Evolutionary conservation across 768 basidiomycete species (phyloP), one percentile per base, ranked within the genome.

Genomic region (Saitozyma podzolica): DNA sequence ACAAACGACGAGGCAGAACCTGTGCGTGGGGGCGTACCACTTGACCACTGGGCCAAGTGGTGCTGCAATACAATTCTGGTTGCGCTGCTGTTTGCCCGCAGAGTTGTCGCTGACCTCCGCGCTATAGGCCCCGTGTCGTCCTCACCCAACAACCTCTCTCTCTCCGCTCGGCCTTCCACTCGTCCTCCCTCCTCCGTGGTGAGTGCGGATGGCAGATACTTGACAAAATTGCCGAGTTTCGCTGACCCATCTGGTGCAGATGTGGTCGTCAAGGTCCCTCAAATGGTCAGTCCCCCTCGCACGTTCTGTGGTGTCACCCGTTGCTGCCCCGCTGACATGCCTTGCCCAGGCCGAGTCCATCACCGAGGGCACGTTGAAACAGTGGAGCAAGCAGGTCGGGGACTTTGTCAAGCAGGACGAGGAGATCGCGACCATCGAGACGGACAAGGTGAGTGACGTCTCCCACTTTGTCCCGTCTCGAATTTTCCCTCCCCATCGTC

Each of bases 371-470:
- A 98, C 95, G 6, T 83, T 99, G 56, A 96, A 93, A 82, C 84
- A 89, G 37, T 99, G 92, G 92, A 84, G 85, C 69, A 97, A 97
- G 83, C 86, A 94, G 80, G 87, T 90, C 56, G 95, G 95, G 13
- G 95, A 99, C 77, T 84, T 83, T 61, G 93, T 98, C 59, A 85
- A 88, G 77, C 88, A 83, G 39, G 95, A 98, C 77, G 95, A 98
- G 82, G 95, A 99, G 82, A 84, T 99, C 49, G 95, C 92, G 14
- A 95, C 92, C 50, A 97, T 98, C 68, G 95, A 98, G 83, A 99
- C 95, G 8, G 95, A 99, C 84, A 97, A 98, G 89, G 95, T 91
- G 64, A 60, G 82, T 70, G 62, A 45, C 14, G 20, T 39, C 14
- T 52, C 64, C 41, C 7, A 49, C 45, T 11, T 6, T 13, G n/a